These are phyloP conservation scores for Xylariaceae sp. DNA, from an alignment of 2,329 filamentous ascomycete species.

Conservation along the genomic window DNA sequence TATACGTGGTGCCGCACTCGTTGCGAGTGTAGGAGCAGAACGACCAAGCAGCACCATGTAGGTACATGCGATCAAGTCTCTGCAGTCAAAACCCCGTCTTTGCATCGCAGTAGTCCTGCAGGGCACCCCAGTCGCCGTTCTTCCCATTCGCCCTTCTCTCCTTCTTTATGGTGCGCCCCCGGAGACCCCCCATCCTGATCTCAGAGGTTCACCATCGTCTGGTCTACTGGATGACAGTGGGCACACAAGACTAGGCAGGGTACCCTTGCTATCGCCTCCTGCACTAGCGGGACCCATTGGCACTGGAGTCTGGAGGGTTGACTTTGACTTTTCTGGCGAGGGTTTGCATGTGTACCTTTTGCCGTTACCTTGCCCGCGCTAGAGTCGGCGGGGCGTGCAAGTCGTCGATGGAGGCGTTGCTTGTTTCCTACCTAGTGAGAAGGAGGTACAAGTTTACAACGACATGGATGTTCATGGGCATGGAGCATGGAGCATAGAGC, in stretches of 20 bases:
- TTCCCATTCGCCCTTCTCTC: conserved; percentile 28
- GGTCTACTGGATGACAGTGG: conserved; percentile 17
- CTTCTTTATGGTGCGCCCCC: conserved; percentile 26
- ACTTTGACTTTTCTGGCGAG: conserved; percentile 23
- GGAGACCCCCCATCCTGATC: conserved; percentile 38
- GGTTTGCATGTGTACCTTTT: conserved; percentile 35
- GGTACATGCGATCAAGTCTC: conserved; percentile 38
- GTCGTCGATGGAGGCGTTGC: conserved; percentile 26
- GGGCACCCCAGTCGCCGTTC: conserved; percentile 38
- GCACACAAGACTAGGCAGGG: conserved; percentile 14
- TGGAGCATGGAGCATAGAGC: conserved; percentile 24
- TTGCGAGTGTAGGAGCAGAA: not conserved
- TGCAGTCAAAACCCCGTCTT: conserved; percentile 34
- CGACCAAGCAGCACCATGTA: conserved; percentile 31
- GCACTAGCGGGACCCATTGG: conserved; percentile 28
- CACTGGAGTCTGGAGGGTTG: conserved; percentile 22
- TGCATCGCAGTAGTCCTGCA: conserved; percentile 37
- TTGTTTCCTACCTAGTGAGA: conserved; percentile 19
- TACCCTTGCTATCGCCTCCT: conserved; percentile 27
- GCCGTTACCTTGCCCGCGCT: conserved; percentile 26
- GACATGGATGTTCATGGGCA: conserved; percentile 12
- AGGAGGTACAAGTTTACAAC: not conserved
- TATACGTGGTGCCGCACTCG: too few species aligned
- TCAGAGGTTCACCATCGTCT: too few species aligned
- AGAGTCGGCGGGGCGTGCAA: conserved; percentile 27